These are phyloP conservation scores for Gossypium raimondii DNA, from an alignment of 345 rosid species.

Conservation along the genomic window DNA sequence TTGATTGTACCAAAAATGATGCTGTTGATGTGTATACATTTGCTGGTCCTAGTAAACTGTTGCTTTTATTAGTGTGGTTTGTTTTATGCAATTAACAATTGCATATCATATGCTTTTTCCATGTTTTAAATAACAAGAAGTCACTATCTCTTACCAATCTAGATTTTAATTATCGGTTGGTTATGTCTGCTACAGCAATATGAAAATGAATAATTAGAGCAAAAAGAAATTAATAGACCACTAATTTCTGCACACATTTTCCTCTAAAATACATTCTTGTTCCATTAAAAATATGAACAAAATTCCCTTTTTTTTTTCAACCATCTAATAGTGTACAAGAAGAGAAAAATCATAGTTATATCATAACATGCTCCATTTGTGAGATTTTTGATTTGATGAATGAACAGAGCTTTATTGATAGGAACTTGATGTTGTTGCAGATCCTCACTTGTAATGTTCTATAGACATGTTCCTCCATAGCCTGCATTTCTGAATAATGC, in stretches of 20 bases:
- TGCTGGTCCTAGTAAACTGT: background rate
- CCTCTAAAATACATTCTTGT: constrained; percentile 30
- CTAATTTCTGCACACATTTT: constrained; percentile 14
- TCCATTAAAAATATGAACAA: constrained; percentile 22
- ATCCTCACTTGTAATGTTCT: constrained; percentile 19
- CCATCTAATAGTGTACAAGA: background rate
- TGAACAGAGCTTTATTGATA: constrained; percentile 18
- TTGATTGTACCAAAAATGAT: background rate
- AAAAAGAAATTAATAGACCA: constrained; percentile 1
- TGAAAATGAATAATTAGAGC: constrained; percentile 20
- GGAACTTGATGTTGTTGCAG: constrained; percentile 20
- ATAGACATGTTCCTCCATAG: constrained; percentile 86
- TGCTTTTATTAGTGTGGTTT: background rate
- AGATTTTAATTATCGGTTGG: constrained; percentile 36
- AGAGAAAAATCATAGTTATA: background rate
- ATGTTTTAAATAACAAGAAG: constrained; percentile 23
- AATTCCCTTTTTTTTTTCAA: background rate
- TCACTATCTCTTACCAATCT: constrained; percentile 19
- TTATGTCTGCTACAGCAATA: constrained; percentile 20
- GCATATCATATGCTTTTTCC: background rate
- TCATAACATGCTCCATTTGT: constrained; percentile 15
- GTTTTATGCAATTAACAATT: background rate
- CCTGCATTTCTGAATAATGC: constrained; percentile 84
- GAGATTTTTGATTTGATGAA: constrained; percentile 18
- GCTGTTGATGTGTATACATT: background rate